phyloP scores from a whole-genome alignment of 169 alveolate genomes.

The Perkinsus chesapeaki region DNA sequence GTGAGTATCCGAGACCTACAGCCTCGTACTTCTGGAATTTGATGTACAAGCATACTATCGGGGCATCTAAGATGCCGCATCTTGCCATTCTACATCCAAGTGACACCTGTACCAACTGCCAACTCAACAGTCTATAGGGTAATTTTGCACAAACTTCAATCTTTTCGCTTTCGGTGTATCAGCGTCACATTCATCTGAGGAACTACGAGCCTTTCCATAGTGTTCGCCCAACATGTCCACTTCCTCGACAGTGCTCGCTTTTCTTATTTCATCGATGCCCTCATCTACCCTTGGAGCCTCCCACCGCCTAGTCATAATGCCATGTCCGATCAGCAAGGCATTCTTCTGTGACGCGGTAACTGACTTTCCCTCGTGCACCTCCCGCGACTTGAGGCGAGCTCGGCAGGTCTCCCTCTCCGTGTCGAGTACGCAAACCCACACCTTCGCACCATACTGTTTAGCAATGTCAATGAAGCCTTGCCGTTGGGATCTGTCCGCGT shows the following conservation, averaged over 20 bases:
- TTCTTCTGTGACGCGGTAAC: background rate
- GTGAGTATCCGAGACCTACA: too few relatives aligned
- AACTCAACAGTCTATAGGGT: too few relatives aligned
- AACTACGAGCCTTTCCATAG: background rate
- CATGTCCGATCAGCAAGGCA: background rate
- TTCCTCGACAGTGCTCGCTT: background rate
- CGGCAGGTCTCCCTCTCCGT: background rate
- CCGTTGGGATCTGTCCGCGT: background rate
- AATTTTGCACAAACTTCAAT: too few relatives aligned
- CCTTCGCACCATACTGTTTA: background rate
- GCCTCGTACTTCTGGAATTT: too few relatives aligned
- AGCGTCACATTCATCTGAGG: too few relatives aligned
- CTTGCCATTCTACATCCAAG: too few relatives aligned
- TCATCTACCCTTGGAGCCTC: background rate
- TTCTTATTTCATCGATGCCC: background rate
- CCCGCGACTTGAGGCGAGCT: background rate
- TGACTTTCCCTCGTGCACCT: background rate
- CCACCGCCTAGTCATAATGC: background rate
- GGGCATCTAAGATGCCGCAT: too few relatives aligned
- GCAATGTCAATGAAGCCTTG: background rate
- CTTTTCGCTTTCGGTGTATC: too few relatives aligned
- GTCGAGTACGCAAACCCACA: background rate
- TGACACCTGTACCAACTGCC: too few relatives aligned
- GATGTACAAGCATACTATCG: too few relatives aligned
- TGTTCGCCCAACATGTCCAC: background rate